phyloP scores from a whole-genome alignment of 495 filamentous ascomycete species.

The Penicillium turbatum region DNA sequence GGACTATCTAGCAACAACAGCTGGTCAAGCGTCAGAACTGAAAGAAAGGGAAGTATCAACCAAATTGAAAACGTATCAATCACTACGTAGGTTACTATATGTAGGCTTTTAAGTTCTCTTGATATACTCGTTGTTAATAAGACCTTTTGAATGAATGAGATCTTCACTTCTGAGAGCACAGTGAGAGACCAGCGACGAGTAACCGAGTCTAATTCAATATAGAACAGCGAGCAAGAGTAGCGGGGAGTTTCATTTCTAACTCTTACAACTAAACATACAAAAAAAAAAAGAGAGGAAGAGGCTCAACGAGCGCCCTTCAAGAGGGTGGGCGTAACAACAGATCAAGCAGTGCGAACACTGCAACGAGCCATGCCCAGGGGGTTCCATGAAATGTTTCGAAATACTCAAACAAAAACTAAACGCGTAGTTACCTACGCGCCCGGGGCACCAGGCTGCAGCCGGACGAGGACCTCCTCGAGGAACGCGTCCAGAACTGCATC shows the following conservation, averaged over 20 bases:
- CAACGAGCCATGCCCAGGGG: not conserved
- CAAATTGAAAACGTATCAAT: too few relatives aligned
- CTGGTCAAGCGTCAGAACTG: too few relatives aligned
- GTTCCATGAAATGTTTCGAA: not conserved
- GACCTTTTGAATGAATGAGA: too few relatives aligned
- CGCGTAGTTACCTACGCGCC: not conserved
- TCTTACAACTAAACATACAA: not conserved
- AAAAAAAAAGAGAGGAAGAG: not conserved
- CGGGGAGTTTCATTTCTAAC: not conserved
- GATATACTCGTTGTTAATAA: too few relatives aligned
- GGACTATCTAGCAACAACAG: too few relatives aligned
- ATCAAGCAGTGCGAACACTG: not conserved
- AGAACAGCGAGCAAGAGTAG: not conserved
- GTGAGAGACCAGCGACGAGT: not conserved
- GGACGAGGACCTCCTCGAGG: conserved; percentile 89
- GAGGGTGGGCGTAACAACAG: not conserved
- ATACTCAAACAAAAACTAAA: not conserved
- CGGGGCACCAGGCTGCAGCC: conserved; percentile 59
- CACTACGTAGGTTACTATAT: too few relatives aligned
- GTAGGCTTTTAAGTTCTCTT: too few relatives aligned
- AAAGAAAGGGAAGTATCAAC: too few relatives aligned
- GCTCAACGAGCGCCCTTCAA: not conserved
- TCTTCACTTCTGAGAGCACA: too few relatives aligned
- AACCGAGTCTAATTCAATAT: not conserved
- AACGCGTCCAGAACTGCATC: conserved; percentile 84